These are phyloP conservation scores for Nepenthes alata DNA, from an alignment of 179 eudicot genomes.

Conservation along the genomic window DNA sequence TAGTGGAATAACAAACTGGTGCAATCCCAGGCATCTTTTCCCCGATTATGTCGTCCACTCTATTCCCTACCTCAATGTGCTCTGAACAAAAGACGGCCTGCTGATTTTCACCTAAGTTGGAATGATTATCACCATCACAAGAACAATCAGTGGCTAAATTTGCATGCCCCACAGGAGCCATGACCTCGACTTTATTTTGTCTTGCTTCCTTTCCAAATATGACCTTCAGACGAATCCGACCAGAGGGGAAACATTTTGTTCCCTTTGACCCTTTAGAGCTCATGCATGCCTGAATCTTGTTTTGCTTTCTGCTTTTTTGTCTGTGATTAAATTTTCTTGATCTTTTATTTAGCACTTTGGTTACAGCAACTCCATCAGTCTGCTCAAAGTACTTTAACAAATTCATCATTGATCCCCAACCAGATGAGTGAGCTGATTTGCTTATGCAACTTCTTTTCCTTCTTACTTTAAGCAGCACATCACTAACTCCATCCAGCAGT, in stretches of 20 bases:
- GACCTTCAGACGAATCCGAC: slow-evolving; percentile 58
- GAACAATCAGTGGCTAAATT: slow-evolving; percentile 12
- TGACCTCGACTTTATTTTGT: slow-evolving; percentile 10
- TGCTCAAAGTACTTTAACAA: slow-evolving; percentile 25
- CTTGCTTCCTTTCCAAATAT: slow-evolving; percentile 39
- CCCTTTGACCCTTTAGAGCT: slow-evolving; percentile 21
- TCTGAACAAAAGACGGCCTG: too few relatives aligned
- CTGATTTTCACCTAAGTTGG: slow-evolving; percentile 7
- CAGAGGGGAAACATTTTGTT: slow-evolving; percentile 22
- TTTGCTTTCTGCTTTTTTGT: slow-evolving; percentile 28
- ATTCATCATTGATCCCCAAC: slow-evolving; percentile 49
- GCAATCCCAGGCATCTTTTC: slow-evolving; percentile 14
- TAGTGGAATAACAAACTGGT: neutral
- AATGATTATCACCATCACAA: slow-evolving; percentile 15
- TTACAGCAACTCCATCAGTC: slow-evolving; percentile 13
- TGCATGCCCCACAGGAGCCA: slow-evolving; percentile 4
- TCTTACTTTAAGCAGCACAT: slow-evolving; percentile 31
- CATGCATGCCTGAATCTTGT: slow-evolving; percentile 18
- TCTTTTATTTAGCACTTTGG: slow-evolving; percentile 14
- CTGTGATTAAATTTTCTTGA: slow-evolving; percentile 22
- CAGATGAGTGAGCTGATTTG: slow-evolving; percentile 43
- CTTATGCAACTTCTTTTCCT: slow-evolving; percentile 50
- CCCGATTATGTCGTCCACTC: slow-evolving; percentile 10
- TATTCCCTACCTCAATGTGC: slow-evolving; percentile 10
- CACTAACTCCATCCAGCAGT: slow-evolving; percentile 15